phyloP scores from a whole-genome alignment of 129 eudicot genomes.

The Flaveria sonorensis region DNA sequence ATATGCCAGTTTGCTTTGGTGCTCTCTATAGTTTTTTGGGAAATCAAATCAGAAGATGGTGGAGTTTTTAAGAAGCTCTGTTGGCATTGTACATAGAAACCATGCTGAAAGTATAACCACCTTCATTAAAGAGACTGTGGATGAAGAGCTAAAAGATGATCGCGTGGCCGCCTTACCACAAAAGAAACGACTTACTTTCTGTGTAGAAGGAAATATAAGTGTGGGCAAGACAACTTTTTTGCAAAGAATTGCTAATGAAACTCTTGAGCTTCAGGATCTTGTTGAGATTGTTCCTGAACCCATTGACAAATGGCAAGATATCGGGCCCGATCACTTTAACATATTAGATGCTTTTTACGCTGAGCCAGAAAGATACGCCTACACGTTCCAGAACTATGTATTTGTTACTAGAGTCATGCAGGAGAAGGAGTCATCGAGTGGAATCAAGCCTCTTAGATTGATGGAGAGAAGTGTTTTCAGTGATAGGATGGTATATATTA shows the following conservation, averaged over 20 bases:
- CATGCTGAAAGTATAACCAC: conserved; percentile 96
- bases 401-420: conserved; percentile 95
- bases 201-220: conserved; percentile 96
- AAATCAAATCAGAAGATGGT: conserved; percentile 85
- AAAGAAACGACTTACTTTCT: conserved; percentile 72
- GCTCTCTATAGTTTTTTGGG: conserved; percentile 61
- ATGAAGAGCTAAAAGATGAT: conserved; percentile 73
- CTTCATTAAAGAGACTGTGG: conserved; percentile 81
- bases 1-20: neutral
- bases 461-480: conserved; percentile 98
- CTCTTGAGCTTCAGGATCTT: conserved; percentile 84
- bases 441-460: conserved; percentile 82
- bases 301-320: conserved; percentile 87
- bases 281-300: conserved; percentile 97
- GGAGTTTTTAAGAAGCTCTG: conserved; percentile 73
- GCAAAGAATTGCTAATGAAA: conserved; percentile 92
- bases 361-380: conserved; percentile 88
- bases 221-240: conserved; percentile 88
- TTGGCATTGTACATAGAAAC: conserved; percentile 82
- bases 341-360: conserved; percentile 87
- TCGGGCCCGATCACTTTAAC: conserved; percentile 87
- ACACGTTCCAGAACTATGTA: conserved; percentile 90
- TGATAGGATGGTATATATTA: conserved; percentile 77
- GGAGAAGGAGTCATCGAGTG: conserved; percentile 85
- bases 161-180: conserved; percentile 18